phyloP scores from a whole-genome alignment of 768 basidiomycete genomes.

The Antrodiella citrinella region DNA sequence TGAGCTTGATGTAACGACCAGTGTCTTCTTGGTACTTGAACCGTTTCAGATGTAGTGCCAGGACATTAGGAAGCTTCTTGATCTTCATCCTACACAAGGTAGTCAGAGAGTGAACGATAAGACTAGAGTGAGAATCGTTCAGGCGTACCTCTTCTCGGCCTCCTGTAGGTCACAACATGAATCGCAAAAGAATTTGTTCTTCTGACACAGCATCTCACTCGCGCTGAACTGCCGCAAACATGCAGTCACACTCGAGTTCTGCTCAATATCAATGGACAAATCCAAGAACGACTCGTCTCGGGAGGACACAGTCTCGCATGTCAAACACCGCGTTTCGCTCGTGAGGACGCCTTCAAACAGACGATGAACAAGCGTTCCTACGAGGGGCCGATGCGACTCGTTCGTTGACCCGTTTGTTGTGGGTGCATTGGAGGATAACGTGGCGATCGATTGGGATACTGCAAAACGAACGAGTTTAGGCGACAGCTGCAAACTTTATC shows the following conservation, averaged over 20 bases:
- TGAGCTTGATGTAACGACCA: conserved; percentile 86
- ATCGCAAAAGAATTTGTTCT: conserved; percentile 98
- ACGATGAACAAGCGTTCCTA: conserved; percentile 76
- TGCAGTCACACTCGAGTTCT: conserved; percentile 93
- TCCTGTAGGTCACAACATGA: conserved; percentile 95
- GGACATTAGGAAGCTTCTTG: conserved; percentile 89
- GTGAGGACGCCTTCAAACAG: conserved; percentile 92
- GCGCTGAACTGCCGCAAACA: conserved; percentile 96
- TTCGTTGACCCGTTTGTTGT: conserved; percentile 38
- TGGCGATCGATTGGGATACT: conserved; percentile 58
- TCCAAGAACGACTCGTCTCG: conserved; percentile 96
- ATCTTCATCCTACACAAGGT: conserved; percentile 82
- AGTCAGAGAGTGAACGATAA: neutral
- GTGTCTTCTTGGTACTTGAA: conserved; percentile 98
- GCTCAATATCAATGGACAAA: conserved; percentile 98
- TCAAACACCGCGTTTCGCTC: conserved; percentile 95
- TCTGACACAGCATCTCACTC: conserved; percentile 96
- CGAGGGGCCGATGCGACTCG: conserved; percentile 29
- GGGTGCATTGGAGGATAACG: conserved; percentile 40
- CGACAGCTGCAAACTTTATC: conserved; percentile 2
- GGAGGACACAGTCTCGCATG: conserved; percentile 90
- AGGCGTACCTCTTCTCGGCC: conserved; percentile 85
- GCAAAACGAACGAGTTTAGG: conserved; percentile 7
- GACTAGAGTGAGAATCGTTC: neutral
- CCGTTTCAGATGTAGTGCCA: conserved; percentile 93